These are phyloP conservation scores for Podaxis sp. DNA, from an alignment of 768 basidiomycete genomes.

Conservation along the genomic window DNA sequence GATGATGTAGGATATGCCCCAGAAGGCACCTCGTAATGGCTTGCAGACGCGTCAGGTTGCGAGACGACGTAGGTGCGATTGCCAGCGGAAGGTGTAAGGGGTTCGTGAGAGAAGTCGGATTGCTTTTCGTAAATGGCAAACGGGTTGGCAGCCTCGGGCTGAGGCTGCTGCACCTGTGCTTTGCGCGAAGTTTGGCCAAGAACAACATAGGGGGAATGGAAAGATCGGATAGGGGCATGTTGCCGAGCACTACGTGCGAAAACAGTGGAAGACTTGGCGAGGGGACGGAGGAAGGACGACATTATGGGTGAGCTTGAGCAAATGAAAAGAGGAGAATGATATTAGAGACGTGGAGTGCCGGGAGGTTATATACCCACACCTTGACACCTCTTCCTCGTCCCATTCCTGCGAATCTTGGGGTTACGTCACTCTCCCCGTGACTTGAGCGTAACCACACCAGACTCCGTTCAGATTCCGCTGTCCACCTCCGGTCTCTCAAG, in stretches of 20 bases:
- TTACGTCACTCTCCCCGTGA: conserved; percentile 2
- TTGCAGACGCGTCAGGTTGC: conserved; percentile 62
- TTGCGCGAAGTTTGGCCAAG: conserved; percentile 39
- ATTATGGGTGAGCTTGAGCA: conserved; percentile 24
- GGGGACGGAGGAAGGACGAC: conserved; percentile 30
- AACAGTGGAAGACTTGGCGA: conserved; percentile 24
- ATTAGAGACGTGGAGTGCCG: neutral
- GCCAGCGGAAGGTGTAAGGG: conserved; percentile 41
- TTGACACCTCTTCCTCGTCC: conserved; percentile 6
- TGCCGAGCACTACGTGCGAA: conserved; percentile 22
- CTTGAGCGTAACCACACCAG: neutral
- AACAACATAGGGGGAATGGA: conserved; percentile 64
- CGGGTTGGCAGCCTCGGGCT: conserved; percentile 42
- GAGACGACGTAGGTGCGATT: conserved; percentile 73
- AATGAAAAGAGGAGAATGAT: conserved; percentile 10
- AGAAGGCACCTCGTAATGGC: conserved; percentile 67
- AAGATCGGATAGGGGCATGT: conserved; percentile 40
- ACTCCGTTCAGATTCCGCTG: neutral
- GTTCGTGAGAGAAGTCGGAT: conserved; percentile 50
- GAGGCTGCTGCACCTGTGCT: conserved; percentile 36
- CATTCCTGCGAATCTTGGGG: conserved; percentile 27
- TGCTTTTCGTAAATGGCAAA: conserved; percentile 61
- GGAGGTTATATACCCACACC: conserved; percentile 23
- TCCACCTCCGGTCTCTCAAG: neutral
- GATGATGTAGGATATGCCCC: conserved; percentile 74